These are phyloP conservation scores for Apiospora hydei DNA, from an alignment of 2,329 filamentous ascomycete genomes.

Conservation along the genomic window DNA sequence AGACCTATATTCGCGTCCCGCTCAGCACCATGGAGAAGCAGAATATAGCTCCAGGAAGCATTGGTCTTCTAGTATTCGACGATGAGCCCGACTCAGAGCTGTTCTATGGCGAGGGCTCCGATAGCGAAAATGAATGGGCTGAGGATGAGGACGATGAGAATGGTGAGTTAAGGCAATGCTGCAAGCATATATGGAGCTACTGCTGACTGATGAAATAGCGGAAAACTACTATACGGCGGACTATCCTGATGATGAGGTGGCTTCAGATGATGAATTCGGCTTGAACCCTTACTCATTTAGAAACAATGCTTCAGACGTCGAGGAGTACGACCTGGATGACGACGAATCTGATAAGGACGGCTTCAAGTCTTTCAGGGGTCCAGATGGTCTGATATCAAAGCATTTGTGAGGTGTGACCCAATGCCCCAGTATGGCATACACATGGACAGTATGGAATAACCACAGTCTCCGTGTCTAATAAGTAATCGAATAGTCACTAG, in stretches of 20 bases:
- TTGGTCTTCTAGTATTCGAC: slow-evolving; percentile 65
- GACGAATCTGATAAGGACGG: slow-evolving; percentile 35
- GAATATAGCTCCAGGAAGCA: slow-evolving; percentile 55
- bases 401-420: slow-evolving; percentile 32
- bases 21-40: slow-evolving; percentile 54
- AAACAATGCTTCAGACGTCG: slow-evolving; percentile 62
- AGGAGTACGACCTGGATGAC: slow-evolving; percentile 57
- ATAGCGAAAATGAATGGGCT: slow-evolving; percentile 64
- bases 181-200: neutral
- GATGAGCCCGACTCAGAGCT: slow-evolving; percentile 64
- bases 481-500: no score
- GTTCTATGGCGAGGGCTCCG: slow-evolving; percentile 68
- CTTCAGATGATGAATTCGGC: slow-evolving; percentile 71
- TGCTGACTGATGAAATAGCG: slow-evolving; percentile 49
- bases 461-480: no score
- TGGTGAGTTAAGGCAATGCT: slow-evolving; percentile 50
- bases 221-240: slow-evolving; percentile 82
- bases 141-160: slow-evolving; percentile 72
- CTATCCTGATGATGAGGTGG: slow-evolving; percentile 82
- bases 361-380: slow-evolving; percentile 47
- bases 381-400: slow-evolving; percentile 44
- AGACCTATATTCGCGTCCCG: slow-evolving; percentile 69
- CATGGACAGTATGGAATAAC: no score
- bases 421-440: no score
- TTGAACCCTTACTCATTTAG: slow-evolving; percentile 63